A percentile compares a stretch with the other conserved stretches of the same genome.
Conservation (phyloP, 129 eudicot genomes). For the Flaveria ramosissima region DNA sequence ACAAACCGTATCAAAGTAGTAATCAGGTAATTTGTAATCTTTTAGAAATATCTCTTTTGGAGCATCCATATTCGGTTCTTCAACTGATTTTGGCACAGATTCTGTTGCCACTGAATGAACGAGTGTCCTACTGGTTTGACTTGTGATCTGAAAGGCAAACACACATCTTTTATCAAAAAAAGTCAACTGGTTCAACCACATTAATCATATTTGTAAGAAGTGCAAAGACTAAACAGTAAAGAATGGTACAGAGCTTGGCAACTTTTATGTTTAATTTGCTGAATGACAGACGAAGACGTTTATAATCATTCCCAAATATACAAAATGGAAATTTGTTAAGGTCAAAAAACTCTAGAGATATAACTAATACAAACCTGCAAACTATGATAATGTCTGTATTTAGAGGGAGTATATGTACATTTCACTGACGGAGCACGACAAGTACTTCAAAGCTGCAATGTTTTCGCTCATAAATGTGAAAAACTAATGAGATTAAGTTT, state of each 20-base stretch:
- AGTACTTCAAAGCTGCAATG: conserved; percentile 49
- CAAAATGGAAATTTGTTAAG: conserved; percentile 13
- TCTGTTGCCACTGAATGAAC: conserved; percentile 76
- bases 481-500: neutral
- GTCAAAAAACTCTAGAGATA: neutral
- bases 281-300: neutral
- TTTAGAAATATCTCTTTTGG: conserved; percentile 89
- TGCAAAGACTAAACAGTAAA: conserved; percentile 48
- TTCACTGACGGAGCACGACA: neutral
- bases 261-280: conserved; percentile 41
- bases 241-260: conserved; percentile 36
- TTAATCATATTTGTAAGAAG: conserved; percentile 2
- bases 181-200: neutral
- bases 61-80: conserved; percentile 68
- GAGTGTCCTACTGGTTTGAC: conserved; percentile 46
- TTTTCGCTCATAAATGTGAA: conserved; percentile 1
- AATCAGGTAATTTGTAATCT: conserved; percentile 91
- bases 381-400: neutral
- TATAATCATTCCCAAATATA: neutral
- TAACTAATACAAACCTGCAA: neutral
- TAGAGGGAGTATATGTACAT: conserved; percentile 36
- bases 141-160: conserved; percentile 41
- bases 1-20: conserved; percentile 81
- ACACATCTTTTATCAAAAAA: neutral
- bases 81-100: conserved; percentile 49